Percentiles rank a stretch among this genome's conserved stretches.
These are phyloP conservation scores for Sonneratia alba DNA, from an alignment of 345 rosid species.

Conservation along the genomic window DNA sequence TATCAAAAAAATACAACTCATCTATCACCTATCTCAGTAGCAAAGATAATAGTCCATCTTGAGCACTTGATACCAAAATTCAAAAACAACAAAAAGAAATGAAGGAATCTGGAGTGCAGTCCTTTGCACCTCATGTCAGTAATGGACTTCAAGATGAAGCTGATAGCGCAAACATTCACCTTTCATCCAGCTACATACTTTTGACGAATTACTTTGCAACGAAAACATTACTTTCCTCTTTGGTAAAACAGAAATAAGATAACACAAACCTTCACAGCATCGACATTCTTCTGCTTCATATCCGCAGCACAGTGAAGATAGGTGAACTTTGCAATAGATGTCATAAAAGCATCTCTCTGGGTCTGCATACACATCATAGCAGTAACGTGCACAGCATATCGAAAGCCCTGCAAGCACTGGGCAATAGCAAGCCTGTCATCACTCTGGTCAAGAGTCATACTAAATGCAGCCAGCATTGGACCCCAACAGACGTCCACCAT, in stretches of 20 bases:
- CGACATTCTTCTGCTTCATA: conserved; percentile 97
- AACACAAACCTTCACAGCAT: conserved; percentile 77
- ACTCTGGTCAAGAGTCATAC: conserved; percentile 88
- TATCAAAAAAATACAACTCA: too few species aligned
- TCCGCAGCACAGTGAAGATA: conserved; percentile 89
- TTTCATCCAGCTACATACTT: not conserved
- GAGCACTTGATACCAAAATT: not conserved
- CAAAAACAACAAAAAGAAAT: not conserved
- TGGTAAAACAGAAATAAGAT: not conserved
- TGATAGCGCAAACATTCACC: not conserved
- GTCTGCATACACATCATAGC: conserved; percentile 97
- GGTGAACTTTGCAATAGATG: conserved; percentile 92
- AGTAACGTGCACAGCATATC: conserved; percentile 81
- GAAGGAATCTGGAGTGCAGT: not conserved
- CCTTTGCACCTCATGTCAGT: not conserved
- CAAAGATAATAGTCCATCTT: not conserved
- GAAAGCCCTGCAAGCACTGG: conserved; percentile 84
- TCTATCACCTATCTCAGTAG: not conserved
- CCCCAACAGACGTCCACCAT: conserved; percentile 99
- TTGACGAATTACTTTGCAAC: not conserved
- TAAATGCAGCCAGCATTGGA: conserved; percentile 94
- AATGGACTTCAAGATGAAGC: not conserved
- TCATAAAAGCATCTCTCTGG: conserved; percentile 97
- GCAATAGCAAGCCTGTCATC: conserved; percentile 87
- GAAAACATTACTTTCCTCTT: not conserved